Conservation (phyloP, 257 asterid genomes). For the Hygrophila difformis region DNA sequence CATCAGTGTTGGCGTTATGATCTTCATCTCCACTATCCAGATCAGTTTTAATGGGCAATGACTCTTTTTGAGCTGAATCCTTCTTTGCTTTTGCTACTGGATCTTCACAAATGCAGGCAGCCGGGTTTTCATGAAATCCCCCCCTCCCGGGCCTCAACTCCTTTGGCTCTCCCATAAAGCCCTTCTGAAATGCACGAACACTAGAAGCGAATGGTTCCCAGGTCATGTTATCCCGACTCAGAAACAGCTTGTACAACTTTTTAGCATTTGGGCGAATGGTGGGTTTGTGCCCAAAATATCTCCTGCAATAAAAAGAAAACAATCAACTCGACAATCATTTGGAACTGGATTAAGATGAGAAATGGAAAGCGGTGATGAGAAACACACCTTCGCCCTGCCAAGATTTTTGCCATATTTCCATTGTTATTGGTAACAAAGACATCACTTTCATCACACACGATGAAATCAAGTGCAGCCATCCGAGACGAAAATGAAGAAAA, state of each 20-base stretch:
- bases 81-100: conserved; percentile 37
- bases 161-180: conserved; percentile 94
- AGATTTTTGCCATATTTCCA: conserved; percentile 95
- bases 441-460: conserved; percentile 93
- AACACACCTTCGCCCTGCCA: conserved; percentile 87
- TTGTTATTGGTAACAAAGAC: conserved; percentile 95
- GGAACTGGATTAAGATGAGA: neutral
- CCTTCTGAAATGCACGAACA: conserved; percentile 51
- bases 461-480: conserved; percentile 91
- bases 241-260: conserved; percentile 55
- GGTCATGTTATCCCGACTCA: conserved; percentile 57
- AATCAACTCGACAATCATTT: neutral
- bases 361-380: neutral
- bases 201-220: conserved; percentile 61
- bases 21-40: conserved; percentile 24
- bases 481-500: conserved; percentile 86
- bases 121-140: conserved; percentile 83
- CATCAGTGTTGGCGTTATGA: conserved; percentile 36
- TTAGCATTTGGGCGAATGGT: conserved; percentile 94
- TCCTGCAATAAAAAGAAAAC: conserved; percentile 37
- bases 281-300: conserved; percentile 96
- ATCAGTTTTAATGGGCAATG: conserved; percentile 26
- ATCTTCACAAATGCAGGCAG: conserved; percentile 83
- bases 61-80: conserved; percentile 22
- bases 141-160: conserved; percentile 94